Base-by-base conservation (phyloP, 352 stramenopile genomes). In the Pseudoperonospora humuli region DNA sequence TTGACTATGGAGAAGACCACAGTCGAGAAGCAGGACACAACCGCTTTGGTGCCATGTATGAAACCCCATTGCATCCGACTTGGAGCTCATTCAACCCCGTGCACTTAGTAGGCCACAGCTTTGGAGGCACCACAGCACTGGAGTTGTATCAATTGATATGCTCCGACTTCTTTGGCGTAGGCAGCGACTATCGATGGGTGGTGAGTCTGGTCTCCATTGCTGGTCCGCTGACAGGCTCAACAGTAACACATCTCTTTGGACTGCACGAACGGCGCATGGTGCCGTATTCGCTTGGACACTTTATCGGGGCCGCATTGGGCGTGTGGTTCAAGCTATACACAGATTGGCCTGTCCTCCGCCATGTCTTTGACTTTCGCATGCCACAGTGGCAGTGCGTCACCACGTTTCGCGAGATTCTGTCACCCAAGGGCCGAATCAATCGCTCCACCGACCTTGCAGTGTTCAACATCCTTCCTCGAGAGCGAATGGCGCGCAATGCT, bases 81-180 rank as follows among this genome's bases (percentile, higher is more conserved):
- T 88, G 71, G 71, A 83, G 62, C 48, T 59, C 51, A 2, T 19
- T 49, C 1, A 67, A 82, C 26, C 72, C 77, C 0, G 53, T 86
- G 3, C 74, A 89, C 29, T 53, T 89, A 9, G 38, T 86, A 3
- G 74, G 74, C n/a, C 77, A 89, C 50, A 86, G 74, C 43, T 71
- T 81, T 20, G 74, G 76, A 29, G 60, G 57, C 7, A 83, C 72
- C 15, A 84, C 74, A 3, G 74, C 74, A 19, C 57, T 89, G 20
- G 74, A 88, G 42, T 44, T 89, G 24, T 84, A 89, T 39, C 76
- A 88, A 58, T 34, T 85, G 28, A 24, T 87, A 3, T 79, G 67
- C 28, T 39, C 33, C 5, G 68, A 84, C 57, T 71, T 62, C 37
- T 87, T 87, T 29, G 29, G 40, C 6, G 58, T 84, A n/a, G 72